Evolutionary conservation across 306 rosid genomes (phyloP), one percentile per base, ranked within the genome.

Genomic region (Leucaena leucocephala): DNA sequence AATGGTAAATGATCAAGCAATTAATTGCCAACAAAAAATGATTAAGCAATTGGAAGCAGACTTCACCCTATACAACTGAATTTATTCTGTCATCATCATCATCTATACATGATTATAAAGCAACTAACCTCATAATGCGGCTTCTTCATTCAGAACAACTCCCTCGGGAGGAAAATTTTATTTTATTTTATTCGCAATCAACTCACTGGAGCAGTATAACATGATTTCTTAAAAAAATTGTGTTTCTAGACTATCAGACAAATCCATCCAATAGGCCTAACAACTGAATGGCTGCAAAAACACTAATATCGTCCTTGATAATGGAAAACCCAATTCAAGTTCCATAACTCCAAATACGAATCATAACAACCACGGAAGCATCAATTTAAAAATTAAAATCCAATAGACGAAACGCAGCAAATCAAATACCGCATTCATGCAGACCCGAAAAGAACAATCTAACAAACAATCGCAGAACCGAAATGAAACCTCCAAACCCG

Each of bases 211-310:
- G 65, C 36, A 58, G 3, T 11, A 4, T 11, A 11, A 35, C 68
- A 63, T 35, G 68, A 63, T 35, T 13, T 34, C 21, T 35, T 33
- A 2, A 1, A 48, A 21, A 43, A 72, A n/a, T 49, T 16, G 48
- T 12, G 40, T 61, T 27, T 36, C 16, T 12, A 22, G 21, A 48
- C 8, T n/a, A 65, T 7, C 11, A 45, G 62, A 49, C 8, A 21
- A 45, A 66, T 74, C 61, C 62, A 74, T 40, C 49, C 35, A 45
- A 36, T 40, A 45, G 43, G 15, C 58, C 49, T 10, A 22, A 59
- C 7, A 85, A 65, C 36, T 57, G 65, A 71, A 74, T 57, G 15
- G 57, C 50, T 33, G 3, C 57, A 74, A 55, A 75, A 54, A 74
- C 44, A 61, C 44, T 0, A 58, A 69, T 39, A 68, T 0, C 34